These are phyloP conservation scores for Phlebiopsis gigantea DNA, from an alignment of 768 basidiomycete species.

Conservation along the genomic window DNA sequence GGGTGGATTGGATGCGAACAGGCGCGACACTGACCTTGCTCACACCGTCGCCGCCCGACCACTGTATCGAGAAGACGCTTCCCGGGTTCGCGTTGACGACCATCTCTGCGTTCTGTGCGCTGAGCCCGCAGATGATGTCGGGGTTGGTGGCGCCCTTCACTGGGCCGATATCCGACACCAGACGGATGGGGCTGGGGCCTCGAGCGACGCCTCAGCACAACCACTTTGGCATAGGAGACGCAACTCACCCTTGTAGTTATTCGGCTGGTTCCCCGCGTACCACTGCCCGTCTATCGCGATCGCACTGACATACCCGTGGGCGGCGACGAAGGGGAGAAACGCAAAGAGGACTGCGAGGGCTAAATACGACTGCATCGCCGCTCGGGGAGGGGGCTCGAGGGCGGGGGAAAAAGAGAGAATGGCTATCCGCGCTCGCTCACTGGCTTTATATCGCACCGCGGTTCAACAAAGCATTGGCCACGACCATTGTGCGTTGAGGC, in stretches of 20 bases:
- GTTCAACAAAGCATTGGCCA: too few relatives aligned
- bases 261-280: constrained; percentile 40
- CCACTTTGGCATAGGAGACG: not conserved
- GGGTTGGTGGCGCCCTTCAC: constrained; percentile 55
- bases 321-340: constrained; percentile 25
- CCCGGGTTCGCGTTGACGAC: constrained; percentile 57
- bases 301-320: constrained; percentile 40
- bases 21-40: constrained; percentile 26
- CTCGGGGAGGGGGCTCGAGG: too few relatives aligned
- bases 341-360: not conserved
- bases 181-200: constrained; percentile 39
- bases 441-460: too few relatives aligned
- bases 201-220: not conserved
- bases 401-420: too few relatives aligned
- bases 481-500: too few relatives aligned
- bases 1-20: not conserved
- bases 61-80: constrained; percentile 47
- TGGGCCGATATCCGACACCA: constrained; percentile 37
- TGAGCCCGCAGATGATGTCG: constrained; percentile 54
- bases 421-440: too few relatives aligned
- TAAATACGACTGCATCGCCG: constrained; percentile 5
- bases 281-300: constrained; percentile 39
- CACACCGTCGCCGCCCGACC: constrained; percentile 40
- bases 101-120: constrained; percentile 43
- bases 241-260: constrained; percentile 26